A percentile compares a stretch with the other conserved stretches of the same genome.
These are phyloP conservation scores for Hebeloma cylindrosporum DNA, from an alignment of 768 basidiomycete genomes.

Conservation along the genomic window DNA sequence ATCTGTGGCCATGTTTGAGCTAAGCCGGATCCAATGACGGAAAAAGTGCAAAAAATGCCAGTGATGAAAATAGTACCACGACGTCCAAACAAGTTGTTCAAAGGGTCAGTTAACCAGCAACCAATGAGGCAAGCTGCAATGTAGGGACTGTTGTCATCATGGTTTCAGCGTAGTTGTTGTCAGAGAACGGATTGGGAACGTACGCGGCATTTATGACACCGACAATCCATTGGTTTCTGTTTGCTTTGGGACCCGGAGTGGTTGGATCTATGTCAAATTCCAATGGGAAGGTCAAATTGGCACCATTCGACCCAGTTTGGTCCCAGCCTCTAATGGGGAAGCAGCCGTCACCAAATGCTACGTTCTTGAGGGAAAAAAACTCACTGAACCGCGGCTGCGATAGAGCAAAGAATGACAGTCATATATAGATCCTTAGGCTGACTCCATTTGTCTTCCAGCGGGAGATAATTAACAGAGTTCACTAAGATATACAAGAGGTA, in stretches of 20 bases:
- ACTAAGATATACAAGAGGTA: constrained; percentile 3
- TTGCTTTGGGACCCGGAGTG: constrained; percentile 27
- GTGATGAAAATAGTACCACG: constrained; percentile 57
- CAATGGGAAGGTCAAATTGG: constrained; percentile 52
- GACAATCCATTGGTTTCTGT: constrained; percentile 62
- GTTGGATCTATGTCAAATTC: constrained; percentile 42
- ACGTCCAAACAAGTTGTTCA: constrained; percentile 60
- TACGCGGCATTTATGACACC: constrained; percentile 68
- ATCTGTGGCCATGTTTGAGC: constrained; percentile 50
- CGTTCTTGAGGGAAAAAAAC: constrained; percentile 7
- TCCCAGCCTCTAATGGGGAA: constrained; percentile 43
- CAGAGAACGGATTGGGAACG: background rate
- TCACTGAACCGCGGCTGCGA: constrained; percentile 74
- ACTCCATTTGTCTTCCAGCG: constrained; percentile 41
- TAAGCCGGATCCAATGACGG: constrained; percentile 45
- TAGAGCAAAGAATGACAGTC: constrained; percentile 49
- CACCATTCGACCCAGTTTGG: constrained; percentile 57
- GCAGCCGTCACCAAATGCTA: background rate
- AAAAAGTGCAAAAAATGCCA: constrained; percentile 47
- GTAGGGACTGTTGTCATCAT: constrained; percentile 29
- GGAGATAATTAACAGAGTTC: constrained; percentile 1
- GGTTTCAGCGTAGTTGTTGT: too few species aligned
- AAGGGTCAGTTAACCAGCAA: constrained; percentile 44
- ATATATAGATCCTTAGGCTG: constrained; percentile 39
- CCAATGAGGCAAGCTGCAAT: constrained; percentile 40